Evolutionary conservation across 202 grass and related monocot genomes (phyloP), one percentile per base, ranked within the genome.

Genomic region (Saccharum hybrid): DNA sequence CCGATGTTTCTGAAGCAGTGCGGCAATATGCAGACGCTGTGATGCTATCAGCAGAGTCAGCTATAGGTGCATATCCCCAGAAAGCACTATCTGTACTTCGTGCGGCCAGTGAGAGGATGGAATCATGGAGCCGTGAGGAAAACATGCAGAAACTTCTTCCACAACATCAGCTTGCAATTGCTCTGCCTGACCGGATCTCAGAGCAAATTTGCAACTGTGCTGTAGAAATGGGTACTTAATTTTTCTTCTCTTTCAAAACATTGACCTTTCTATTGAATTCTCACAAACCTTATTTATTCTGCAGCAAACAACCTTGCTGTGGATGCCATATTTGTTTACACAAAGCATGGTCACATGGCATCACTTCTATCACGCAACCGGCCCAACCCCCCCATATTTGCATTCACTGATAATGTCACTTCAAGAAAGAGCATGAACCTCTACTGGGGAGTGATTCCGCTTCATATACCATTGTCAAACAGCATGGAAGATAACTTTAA

Each of bases 291-390:
- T 77, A 39, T 40, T 68, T 45, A 84, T 33, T 16, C 21, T 75
- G 87, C 86, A 94, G 92, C 92, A 71, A 91, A 91, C 78, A 91
- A 89, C 81, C 86, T 94, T 76, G 81, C 81, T 15, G 92, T 94
- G 77, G 89, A 94, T 80, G 88, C 86, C 39, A 89, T 94, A 69
- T 94, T 94, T 80, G 92, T 91, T 12, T 94, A 91, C 87, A 94
- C 92, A 68, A 91, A 94, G 70, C 75, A 89, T 12, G 92, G 92
- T 34, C 86, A 89, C 40, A 94, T 94, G 92, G 86, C 92, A 9
- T 94, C 89, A 0, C 84, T 91, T 76, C 40, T 94, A 4, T 91
- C 89, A 1, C 77, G 86, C 14, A 91, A 94, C 36, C 84, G 86
- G 1, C 92, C 88, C 6, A 89, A 89, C 78, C 83, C 86, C 85